Conservation (phyloP, 495 filamentous ascomycete genomes). For the Geoglossum glabrum region DNA sequence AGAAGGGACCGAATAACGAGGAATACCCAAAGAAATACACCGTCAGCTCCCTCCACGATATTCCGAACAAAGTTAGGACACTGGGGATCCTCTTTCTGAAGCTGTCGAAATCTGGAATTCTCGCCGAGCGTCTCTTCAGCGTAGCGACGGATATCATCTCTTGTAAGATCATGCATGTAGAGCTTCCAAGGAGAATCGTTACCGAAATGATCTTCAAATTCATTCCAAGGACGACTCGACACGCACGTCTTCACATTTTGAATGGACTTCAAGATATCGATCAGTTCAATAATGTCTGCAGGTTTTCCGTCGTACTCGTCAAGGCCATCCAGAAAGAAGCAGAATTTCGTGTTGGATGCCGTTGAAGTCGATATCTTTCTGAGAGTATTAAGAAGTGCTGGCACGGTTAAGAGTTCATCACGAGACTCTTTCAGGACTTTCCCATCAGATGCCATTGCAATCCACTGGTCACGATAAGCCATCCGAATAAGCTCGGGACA, state of each 20-base stretch:
- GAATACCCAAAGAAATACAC: constrained; percentile 25
- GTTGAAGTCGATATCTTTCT: too few relatives aligned
- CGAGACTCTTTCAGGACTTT: neutral
- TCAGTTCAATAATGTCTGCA: constrained; percentile 10
- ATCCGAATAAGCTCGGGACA: constrained; percentile 14
- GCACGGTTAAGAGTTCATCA: neutral
- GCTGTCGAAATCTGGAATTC: constrained; percentile 4
- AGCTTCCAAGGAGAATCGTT: constrained; percentile 7
- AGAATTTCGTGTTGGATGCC: constrained; percentile 13
- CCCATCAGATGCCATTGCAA: neutral
- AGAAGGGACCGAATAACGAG: constrained; percentile 2
- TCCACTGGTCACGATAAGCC: neutral
- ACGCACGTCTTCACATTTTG: constrained; percentile 26
- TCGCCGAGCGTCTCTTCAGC: constrained; percentile 10
- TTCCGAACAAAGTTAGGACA: constrained; percentile 9
- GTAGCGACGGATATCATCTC: constrained; percentile 16
- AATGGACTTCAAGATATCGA: constrained; percentile 6
- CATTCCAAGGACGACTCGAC: constrained; percentile 28
- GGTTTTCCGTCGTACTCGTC: constrained; percentile 23
- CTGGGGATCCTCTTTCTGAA: constrained; percentile 1
- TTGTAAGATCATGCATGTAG: constrained; percentile 10
- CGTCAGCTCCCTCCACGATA: constrained; percentile 16
- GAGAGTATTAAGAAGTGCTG: neutral
- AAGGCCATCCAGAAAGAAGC: constrained; percentile 29
- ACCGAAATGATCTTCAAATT: constrained; percentile 22